Percentiles rank a stretch among this genome's conserved stretches.
phyloP scores from a whole-genome alignment of 768 basidiomycete species.

The Psilocybe cyanescens region DNA sequence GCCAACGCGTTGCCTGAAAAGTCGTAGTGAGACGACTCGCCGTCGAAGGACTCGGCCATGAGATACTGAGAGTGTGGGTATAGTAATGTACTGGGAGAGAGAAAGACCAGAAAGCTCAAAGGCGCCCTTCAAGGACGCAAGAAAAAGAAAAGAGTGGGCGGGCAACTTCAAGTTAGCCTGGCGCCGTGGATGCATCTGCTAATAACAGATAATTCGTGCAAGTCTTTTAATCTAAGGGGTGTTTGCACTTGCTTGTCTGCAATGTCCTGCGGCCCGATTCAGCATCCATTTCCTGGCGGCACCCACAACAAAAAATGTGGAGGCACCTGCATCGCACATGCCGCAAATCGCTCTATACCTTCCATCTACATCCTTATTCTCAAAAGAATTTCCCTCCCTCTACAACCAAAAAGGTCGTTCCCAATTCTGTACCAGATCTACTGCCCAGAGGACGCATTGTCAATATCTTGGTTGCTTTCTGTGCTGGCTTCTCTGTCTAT shows the following conservation, averaged over 20 bases:
- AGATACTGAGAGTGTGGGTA: slow-evolving; percentile 10
- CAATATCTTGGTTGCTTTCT: slow-evolving; percentile 40
- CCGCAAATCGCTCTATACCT: neutral
- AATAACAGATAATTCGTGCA: neutral
- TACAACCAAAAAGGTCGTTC: neutral
- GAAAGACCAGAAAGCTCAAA: slow-evolving; percentile 5
- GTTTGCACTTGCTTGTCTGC: slow-evolving; percentile 21
- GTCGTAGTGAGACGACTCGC: slow-evolving; percentile 16
- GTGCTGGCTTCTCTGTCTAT: slow-evolving; percentile 48
- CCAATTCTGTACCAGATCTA: neutral
- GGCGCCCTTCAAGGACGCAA: slow-evolving; percentile 27
- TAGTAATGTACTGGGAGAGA: slow-evolving; percentile 21
- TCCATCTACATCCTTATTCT: neutral
- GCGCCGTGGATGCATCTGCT: slow-evolving; percentile 10
- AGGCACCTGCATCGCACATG: slow-evolving; percentile 2
- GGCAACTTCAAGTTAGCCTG: slow-evolving; percentile 34
- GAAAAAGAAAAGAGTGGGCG: slow-evolving; percentile 23
- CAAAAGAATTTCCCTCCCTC: neutral
- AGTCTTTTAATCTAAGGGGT: slow-evolving; percentile 11
- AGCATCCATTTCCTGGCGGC: neutral
- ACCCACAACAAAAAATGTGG: slow-evolving; percentile 16
- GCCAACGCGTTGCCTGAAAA: slow-evolving; percentile 13
- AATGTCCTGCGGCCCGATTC: slow-evolving; percentile 4
- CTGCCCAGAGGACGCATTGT: slow-evolving; percentile 16
- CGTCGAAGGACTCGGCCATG: slow-evolving; percentile 16